These are phyloP conservation scores for Heliamphora pulchella DNA, from an alignment of 179 eudicot genomes.

Conservation along the genomic window DNA sequence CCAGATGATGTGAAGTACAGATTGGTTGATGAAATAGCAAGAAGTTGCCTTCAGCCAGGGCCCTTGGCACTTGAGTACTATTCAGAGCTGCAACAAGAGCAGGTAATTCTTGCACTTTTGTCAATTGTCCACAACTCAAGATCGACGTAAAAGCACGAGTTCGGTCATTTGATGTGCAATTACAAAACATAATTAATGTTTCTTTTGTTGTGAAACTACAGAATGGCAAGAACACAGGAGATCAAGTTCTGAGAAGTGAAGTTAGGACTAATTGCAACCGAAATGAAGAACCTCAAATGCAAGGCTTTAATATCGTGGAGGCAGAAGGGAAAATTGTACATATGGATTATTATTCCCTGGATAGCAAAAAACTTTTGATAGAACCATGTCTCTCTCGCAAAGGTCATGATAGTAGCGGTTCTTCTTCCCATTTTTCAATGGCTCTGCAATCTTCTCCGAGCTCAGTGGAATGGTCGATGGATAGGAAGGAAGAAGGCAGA, in stretches of 20 bases:
- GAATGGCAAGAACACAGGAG: constrained; percentile 10
- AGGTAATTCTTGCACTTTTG: constrained; percentile 10
- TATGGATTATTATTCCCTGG: constrained; percentile 7
- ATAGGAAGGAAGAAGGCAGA: not conserved
- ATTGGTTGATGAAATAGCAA: constrained; percentile 54
- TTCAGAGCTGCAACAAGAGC: constrained; percentile 16
- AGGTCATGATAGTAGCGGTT: not conserved
- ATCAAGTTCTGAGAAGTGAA: constrained; percentile 17
- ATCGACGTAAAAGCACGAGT: too few relatives aligned
- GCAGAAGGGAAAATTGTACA: constrained; percentile 10
- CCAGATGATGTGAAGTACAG: constrained; percentile 44
- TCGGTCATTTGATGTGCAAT: not conserved
- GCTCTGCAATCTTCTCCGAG: constrained; percentile 15
- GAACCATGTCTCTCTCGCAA: not conserved
- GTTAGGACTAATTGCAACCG: constrained; percentile 11
- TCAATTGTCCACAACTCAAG: too few relatives aligned
- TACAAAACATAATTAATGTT: not conserved
- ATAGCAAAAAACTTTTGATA: not conserved
- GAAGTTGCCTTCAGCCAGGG: constrained; percentile 28
- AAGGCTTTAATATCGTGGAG: constrained; percentile 11
- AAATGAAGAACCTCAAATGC: constrained; percentile 7
- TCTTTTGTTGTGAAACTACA: constrained; percentile 1
- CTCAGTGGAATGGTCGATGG: not conserved
- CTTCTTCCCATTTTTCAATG: constrained; percentile 13
- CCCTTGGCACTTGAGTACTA: constrained; percentile 46